These are phyloP conservation scores for Mycena pura DNA, from an alignment of 768 basidiomycete genomes.

Conservation along the genomic window DNA sequence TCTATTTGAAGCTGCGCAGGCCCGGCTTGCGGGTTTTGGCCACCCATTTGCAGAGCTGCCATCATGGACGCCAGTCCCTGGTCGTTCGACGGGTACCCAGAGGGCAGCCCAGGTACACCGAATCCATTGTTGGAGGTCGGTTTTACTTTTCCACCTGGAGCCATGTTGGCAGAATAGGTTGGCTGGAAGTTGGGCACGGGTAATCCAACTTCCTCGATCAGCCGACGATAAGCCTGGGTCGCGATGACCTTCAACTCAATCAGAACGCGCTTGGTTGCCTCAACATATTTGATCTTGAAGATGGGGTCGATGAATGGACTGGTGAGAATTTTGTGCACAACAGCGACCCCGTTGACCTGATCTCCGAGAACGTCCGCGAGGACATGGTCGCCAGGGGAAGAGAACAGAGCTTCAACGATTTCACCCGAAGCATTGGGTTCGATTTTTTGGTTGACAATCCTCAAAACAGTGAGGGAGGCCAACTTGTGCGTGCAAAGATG, in stretches of 20 bases:
- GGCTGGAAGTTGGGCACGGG: slow-evolving; percentile 89
- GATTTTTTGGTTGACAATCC: slow-evolving; percentile 96
- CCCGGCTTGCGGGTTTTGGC: slow-evolving; percentile 82
- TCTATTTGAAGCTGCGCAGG: slow-evolving; percentile 79
- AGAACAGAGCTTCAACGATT: slow-evolving; percentile 89
- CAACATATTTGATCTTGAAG: slow-evolving; percentile 74
- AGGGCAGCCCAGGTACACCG: slow-evolving; percentile 77
- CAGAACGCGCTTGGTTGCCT: slow-evolving; percentile 89
- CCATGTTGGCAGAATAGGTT: slow-evolving; percentile 70
- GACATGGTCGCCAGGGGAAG: slow-evolving; percentile 88
- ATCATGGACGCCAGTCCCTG: slow-evolving; percentile 92
- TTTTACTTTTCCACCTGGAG: slow-evolving; percentile 68
- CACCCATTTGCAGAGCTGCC: slow-evolving; percentile 91
- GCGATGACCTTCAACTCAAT: slow-evolving; percentile 91
- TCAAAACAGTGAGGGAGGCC: slow-evolving; percentile 91
- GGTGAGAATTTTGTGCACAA: slow-evolving; percentile 90
- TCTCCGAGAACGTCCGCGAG: slow-evolving; percentile 94
- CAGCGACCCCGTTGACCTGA: slow-evolving; percentile 94
- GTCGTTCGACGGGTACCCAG: slow-evolving; percentile 82
- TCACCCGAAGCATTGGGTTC: slow-evolving; percentile 88
- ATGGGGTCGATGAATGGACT: slow-evolving; percentile 81
- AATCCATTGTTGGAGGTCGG: slow-evolving; percentile 58
- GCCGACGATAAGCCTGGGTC: slow-evolving; percentile 91
- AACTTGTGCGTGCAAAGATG: slow-evolving; percentile 98
- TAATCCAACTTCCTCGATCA: slow-evolving; percentile 94